Percentiles rank a stretch among this genome's conserved stretches.
Evolutionary conservation across 768 basidiomycete species (phyloP).

Genomic region (Tephrocybe sp.): DNA sequence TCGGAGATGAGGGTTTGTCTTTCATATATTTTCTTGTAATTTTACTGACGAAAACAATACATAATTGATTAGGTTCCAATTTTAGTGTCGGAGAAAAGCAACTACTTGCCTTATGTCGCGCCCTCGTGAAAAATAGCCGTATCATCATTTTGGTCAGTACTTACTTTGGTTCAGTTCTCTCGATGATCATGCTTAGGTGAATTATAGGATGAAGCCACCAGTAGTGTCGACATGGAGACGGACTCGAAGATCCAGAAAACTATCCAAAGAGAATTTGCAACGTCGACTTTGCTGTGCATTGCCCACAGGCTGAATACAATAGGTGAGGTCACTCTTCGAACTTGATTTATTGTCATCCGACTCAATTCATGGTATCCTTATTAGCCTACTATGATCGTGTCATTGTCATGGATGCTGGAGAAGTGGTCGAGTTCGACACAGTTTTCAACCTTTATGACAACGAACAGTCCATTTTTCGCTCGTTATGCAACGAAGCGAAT

Average conservation of each 20-base stretch:
- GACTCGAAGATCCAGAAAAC: conserved; percentile 63
- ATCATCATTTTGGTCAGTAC: conserved; percentile 52
- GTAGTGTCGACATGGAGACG: conserved; percentile 60
- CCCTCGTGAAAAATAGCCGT: conserved; percentile 57
- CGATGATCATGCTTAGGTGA: background rate
- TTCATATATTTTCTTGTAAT: background rate
- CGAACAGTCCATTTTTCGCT: conserved; percentile 65
- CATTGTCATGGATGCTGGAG: conserved; percentile 72
- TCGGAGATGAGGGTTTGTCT: conserved; percentile 58
- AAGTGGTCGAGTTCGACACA: conserved; percentile 71
- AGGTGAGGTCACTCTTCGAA: conserved; percentile 21
- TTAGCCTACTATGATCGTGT: conserved; percentile 64
- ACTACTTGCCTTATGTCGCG: conserved; percentile 58
- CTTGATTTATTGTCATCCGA: background rate
- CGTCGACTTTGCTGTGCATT: conserved; percentile 53
- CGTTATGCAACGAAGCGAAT: conserved; percentile 65
- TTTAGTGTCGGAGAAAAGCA: conserved; percentile 71
- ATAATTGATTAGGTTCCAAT: conserved; percentile 42
- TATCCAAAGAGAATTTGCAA: conserved; percentile 57
- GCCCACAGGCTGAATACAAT: conserved; percentile 61
- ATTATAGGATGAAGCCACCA: conserved; percentile 61
- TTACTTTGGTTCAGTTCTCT: too few relatives aligned
- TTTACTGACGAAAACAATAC: background rate
- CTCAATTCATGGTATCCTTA: background rate
- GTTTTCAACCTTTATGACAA: conserved; percentile 64